These are phyloP conservation scores for Euphorbia celastroides DNA, from an alignment of 441 rosid genomes.

Conservation along the genomic window DNA sequence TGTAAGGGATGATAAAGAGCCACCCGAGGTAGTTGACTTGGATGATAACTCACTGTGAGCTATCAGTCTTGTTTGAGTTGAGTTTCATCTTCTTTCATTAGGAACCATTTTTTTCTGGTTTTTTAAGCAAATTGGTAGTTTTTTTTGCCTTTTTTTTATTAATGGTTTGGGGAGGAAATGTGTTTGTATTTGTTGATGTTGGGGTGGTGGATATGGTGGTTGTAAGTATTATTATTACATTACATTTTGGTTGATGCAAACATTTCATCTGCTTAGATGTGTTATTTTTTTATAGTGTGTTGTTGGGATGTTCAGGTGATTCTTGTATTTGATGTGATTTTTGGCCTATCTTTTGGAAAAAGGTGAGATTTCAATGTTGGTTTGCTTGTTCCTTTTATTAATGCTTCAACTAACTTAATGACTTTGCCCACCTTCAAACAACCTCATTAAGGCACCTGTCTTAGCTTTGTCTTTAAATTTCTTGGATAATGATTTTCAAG, in stretches of 20 bases:
- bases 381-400: neutral
- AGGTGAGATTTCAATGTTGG: neutral
- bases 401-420: neutral
- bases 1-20: constrained; percentile 26
- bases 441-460: neutral
- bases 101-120: constrained; percentile 17
- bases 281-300: constrained; percentile 8
- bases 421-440: neutral
- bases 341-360: neutral
- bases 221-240: constrained; percentile 34
- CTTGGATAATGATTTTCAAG: neutral
- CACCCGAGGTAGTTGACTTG: constrained; percentile 28
- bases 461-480: neutral
- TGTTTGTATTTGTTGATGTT: constrained; percentile 26
- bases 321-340: constrained; percentile 11
- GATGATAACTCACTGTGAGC: constrained; percentile 24
- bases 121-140: constrained; percentile 4
- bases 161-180: constrained; percentile 24
- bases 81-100: constrained; percentile 16
- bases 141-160: constrained; percentile 6
- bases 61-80: constrained; percentile 13
- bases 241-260: constrained; percentile 20
- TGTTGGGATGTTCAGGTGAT: constrained; percentile 11
- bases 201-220: constrained; percentile 31
- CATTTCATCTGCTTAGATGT: constrained; percentile 26